Evolutionary conservation across 768 basidiomycete species (phyloP).

Genomic region (Tylopilus rubrobrunneus): DNA sequence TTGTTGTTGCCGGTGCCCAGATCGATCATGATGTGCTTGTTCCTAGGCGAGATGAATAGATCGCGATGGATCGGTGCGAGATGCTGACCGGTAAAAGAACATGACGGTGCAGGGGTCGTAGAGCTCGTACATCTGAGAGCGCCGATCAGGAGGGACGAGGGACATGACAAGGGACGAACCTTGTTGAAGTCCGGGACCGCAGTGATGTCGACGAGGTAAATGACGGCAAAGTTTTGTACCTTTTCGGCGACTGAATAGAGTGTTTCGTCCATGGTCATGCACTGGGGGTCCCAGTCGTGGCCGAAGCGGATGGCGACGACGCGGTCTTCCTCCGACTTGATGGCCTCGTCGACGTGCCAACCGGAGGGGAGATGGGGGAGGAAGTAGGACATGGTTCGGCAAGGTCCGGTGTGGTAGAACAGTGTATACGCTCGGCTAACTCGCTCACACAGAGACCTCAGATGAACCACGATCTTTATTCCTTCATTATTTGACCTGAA

Average conservation of each 20-base stretch:
- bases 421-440: no score
- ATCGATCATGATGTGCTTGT: constrained; percentile 99
- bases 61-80: background rate
- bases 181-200: constrained; percentile 99
- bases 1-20: constrained; percentile 99
- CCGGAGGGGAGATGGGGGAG: constrained; percentile 85
- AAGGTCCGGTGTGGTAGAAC: no score
- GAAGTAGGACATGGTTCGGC: constrained; percentile 73
- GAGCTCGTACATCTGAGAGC: constrained; percentile 89
- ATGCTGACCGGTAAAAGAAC: constrained; percentile 91
- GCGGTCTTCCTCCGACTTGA: constrained; percentile 96
- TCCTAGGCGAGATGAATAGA: constrained; percentile 43
- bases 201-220: constrained; percentile 93
- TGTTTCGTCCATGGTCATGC: constrained; percentile 99
- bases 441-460: no score
- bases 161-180: constrained; percentile 31
- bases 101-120: constrained; percentile 97
- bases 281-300: constrained; percentile 88
- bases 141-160: background rate
- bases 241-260: constrained; percentile 89
- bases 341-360: constrained; percentile 99
- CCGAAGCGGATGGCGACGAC: constrained; percentile 94
- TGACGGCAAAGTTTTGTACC: constrained; percentile 98
- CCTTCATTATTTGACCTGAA: no score
- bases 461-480: no score